Base-by-base conservation (phyloP, 345 rosid genomes). In the Acer campestre region DNA sequence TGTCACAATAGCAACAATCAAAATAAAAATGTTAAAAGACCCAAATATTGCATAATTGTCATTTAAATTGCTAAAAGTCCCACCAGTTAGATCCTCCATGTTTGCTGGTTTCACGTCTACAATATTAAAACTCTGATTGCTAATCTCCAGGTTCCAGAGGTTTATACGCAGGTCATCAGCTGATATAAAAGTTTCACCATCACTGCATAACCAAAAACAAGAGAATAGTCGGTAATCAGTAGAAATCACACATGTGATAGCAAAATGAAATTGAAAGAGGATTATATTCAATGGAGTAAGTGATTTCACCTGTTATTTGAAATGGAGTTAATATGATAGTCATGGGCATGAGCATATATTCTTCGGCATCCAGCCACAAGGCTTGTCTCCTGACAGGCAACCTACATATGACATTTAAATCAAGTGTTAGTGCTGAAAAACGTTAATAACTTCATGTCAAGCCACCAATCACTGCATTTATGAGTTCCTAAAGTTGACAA, bases 341-440 rank as follows among this genome's bases (percentile, higher is more conserved):
- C 98, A 87, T 96, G 99, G 61, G 99, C 99, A 84, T 96, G 98
- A 38, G 97, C 93, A 85, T 96, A 96, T 53, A 94, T 88, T 85
- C 98, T 90, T 62, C 99, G 93, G 82, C 98, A 94, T 88, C 97
- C 86, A 59, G 99, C 99, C 80, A 96, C 78, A 81, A 88, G 85
- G 82, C 85, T 96, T 31, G 95, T 92, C 87, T 96, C 99, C 66
- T 84, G 88, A 81, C 92, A 89, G 68, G 94, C 87, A 70, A 94
- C 95, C 99, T 96, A 86, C 48, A 83, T 83, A 66, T 85, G 83
- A 78, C 78, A 86, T 71, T 83, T 84, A 62, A 85, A 84, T 31
- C 8, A 64, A 40, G 59, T 74, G 51, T 70, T 40, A 78, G 46
- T 53, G 49, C 22, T 35, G 58, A 56, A 61, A 61, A 40, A 61